phyloP scores from a whole-genome alignment of 1,284 basidiomycete species.

The Agaricales sp. region DNA sequence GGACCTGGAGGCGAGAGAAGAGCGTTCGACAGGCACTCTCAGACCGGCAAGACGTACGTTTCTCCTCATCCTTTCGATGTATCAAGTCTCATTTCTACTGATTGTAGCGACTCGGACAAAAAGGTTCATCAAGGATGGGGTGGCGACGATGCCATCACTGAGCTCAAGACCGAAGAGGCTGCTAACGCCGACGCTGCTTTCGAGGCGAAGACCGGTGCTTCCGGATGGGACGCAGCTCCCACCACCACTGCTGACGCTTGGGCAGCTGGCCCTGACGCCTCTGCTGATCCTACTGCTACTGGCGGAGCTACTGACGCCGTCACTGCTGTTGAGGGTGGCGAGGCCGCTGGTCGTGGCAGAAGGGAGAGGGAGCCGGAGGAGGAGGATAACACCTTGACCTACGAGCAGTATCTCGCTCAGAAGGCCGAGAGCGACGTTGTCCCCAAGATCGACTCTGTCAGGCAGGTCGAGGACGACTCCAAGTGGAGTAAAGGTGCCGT shows the following conservation, averaged over 20 bases:
- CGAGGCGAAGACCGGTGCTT: slow-evolving; percentile 28
- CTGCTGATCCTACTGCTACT: slow-evolving; percentile 28
- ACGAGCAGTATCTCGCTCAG: slow-evolving; percentile 77
- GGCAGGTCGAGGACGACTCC: slow-evolving; percentile 60
- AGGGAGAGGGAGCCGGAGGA: slow-evolving; percentile 64
- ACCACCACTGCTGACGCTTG: slow-evolving; percentile 13
- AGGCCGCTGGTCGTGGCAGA: slow-evolving; percentile 32
- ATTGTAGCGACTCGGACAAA: slow-evolving; percentile 77
- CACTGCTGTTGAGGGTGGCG: slow-evolving; percentile 29
- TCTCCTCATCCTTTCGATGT: slow-evolving; percentile 4
- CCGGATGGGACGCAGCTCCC: slow-evolving; percentile 19
- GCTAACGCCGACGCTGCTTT: slow-evolving; percentile 47
- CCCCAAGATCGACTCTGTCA: slow-evolving; percentile 58
- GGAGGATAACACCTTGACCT: slow-evolving; percentile 86
- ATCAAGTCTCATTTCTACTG: slow-evolving; percentile 8
- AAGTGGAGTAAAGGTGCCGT: slow-evolving; percentile 55
- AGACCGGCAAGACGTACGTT: slow-evolving; percentile 68
- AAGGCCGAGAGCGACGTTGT: slow-evolving; percentile 51
- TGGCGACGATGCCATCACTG: slow-evolving; percentile 72
- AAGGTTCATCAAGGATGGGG: slow-evolving; percentile 90
- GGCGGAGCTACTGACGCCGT: slow-evolving; percentile 24
- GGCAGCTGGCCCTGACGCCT: slow-evolving; percentile 14
- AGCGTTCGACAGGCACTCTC: slow-evolving; percentile 73
- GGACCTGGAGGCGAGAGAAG: slow-evolving; percentile 53
- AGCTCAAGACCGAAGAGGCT: slow-evolving; percentile 69